Base-by-base conservation (phyloP, 2,329 filamentous ascomycete genomes). In the Claviceps purpurea region DNA sequence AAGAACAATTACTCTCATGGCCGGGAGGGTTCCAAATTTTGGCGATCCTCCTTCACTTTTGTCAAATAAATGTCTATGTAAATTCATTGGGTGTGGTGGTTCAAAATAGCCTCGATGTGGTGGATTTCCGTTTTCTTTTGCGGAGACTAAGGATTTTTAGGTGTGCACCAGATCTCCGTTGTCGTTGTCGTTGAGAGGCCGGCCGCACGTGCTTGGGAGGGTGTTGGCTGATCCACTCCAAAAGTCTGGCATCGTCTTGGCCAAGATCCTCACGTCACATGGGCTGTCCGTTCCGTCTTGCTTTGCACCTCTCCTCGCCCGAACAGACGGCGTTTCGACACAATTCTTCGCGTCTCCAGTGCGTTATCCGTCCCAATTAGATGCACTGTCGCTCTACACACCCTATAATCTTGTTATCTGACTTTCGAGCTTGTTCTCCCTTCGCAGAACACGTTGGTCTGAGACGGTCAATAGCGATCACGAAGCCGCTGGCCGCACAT, bases 181-280 rank as follows among this genome's bases (percentile, higher is more conserved):
- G 22, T 22, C 22, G 22, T 22, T 22, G 30, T 34, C 30, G 30
- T 34, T 34, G 30, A 34, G 30, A 34, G 30, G 8, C 7, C 30
- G 30, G 8, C 7, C 30, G 30, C 30, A 34, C 30, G 30, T 34
- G 30, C 30, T 34, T 34, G 30, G 30, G 10, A 60, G 58, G 56
- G 56, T 56, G 58, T 56, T 56, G 60, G 57, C 56, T 62, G 11
- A n/a, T 13, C 42, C 22, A 26, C 43, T 45, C 22, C 43, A 30
- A 45, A 45, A 7, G 56, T 52, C 52, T 51, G 54, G 55, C 58
- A 60, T 58, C 55, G 41, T 56, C 54, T 61, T 58, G 62, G 50
- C 59, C 57, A 55, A 52, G 37, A 53, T 50, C 55, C 54, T 56
- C 55, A 56, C 62, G 61, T 67, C 64, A 67, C 62, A 67, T 66